phyloP scores from a whole-genome alignment of 345 rosid genomes.

The Geranium brycei region DNA sequence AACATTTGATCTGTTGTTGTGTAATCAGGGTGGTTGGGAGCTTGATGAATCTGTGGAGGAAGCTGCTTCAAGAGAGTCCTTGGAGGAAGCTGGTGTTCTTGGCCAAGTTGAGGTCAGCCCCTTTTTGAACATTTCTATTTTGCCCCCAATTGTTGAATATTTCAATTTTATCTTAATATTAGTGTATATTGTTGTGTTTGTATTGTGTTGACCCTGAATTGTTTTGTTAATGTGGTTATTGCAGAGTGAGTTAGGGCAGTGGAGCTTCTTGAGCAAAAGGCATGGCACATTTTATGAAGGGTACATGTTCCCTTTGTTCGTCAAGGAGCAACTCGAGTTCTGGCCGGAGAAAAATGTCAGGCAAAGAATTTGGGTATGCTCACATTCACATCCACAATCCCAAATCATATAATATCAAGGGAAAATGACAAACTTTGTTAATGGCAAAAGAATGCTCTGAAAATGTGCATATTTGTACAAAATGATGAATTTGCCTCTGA shows the following conservation, averaged over 20 bases:
- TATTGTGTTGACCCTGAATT: background rate
- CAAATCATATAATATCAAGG: too few species aligned
- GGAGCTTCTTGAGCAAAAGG: conserved; percentile 75
- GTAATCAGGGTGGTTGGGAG: conserved; percentile 75
- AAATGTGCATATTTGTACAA: too few species aligned
- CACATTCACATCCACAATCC: background rate
- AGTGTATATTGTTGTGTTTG: too few species aligned
- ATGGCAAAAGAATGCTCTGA: too few species aligned
- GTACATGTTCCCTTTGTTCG: conserved; percentile 77
- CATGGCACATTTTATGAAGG: conserved; percentile 73
- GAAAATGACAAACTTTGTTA: too few species aligned
- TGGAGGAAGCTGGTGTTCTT: conserved; percentile 81
- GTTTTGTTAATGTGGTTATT: background rate
- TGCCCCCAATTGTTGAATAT: too few species aligned
- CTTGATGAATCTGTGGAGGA: conserved; percentile 69
- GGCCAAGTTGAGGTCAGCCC: conserved; percentile 56
- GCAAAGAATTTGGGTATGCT: conserved; percentile 58
- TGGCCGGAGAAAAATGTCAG: conserved; percentile 72
- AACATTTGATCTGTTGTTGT: too few species aligned
- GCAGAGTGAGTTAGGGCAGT: conserved; percentile 62
- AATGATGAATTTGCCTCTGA: too few species aligned
- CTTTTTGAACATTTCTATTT: background rate
- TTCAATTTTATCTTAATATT: too few species aligned
- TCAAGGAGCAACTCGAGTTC: conserved; percentile 52
- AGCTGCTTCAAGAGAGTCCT: conserved; percentile 65